Evolutionary conservation across 768 basidiomycete species (phyloP), one percentile per base, ranked within the genome.

Genomic region (Boletus reticulatus): DNA sequence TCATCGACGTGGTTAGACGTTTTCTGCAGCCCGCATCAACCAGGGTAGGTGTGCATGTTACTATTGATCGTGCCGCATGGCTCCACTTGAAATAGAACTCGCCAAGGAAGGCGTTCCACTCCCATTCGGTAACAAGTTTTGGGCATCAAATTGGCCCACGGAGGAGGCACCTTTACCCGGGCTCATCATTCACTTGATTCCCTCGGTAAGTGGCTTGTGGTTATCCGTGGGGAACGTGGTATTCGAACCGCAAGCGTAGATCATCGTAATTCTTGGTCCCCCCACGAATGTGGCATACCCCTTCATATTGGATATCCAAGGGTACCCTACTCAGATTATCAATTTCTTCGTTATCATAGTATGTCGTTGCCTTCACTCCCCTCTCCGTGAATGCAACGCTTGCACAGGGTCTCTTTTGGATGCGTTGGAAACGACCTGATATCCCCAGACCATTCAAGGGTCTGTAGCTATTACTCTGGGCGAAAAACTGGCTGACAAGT

Each of bases 61-160:
- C 8, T 6, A 14, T 36, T 36, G 12, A 39, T 4, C n/a, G 16
- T 27, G 22, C 10, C 29, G 9, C 38, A 39, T 39, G 38, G 9
- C 19, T 41, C 12, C 12, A 39, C 29, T 41, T 3, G 2, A n/a
- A 7, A 43, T 47, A 79, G 83, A 84, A 50, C 77, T 84, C 6
- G 83, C 83, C 3, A 84, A 84, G 59, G 83, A 83, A 62, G 83
- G 83, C 0, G 71, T 84, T n/a, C 83, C 83, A 16, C 73, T 84
- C 1, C 83, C 83, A 2, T 83, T 83, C 48, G 81, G 81, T 5
- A 83, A 79, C 57, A 74, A 70, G 22, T 80, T 84, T 60, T 83
- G 81, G 83, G 83, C 83, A 3, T 81, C 80, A 2, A 84, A 83
- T 59, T 83, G 81, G 81, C 81, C 81, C 2, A 80, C 78, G 4